Conservation (phyloP, 1,139 yeast species). For the Taphrina pruni region DNA sequence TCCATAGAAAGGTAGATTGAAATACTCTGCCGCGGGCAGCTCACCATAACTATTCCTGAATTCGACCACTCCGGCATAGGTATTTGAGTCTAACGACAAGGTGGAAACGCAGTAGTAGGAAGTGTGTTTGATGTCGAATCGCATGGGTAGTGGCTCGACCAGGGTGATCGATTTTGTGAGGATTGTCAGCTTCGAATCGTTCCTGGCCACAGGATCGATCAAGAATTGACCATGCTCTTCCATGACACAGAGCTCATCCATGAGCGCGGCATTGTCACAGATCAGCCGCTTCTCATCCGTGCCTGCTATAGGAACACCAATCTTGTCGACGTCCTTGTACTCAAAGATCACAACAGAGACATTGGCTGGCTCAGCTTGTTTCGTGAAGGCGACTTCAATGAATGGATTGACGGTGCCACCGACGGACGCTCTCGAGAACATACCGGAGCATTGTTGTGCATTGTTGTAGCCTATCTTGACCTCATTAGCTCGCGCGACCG, state of each 20-base stretch:
- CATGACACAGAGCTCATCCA: constrained; percentile 62
- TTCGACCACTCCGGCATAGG: constrained; percentile 38
- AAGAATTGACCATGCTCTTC: constrained; percentile 59
- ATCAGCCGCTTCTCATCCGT: constrained; percentile 59
- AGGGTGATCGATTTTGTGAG: constrained; percentile 39
- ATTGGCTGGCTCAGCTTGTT: constrained; percentile 16
- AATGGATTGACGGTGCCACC: constrained; percentile 42
- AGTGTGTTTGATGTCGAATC: constrained; percentile 70
- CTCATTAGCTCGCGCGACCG: constrained; percentile 28
- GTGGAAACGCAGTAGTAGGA: constrained; percentile 94
- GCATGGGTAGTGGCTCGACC: constrained; percentile 51
- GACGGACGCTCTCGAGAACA: constrained; percentile 34
- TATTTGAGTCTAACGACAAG: constrained; percentile 28
- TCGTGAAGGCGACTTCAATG: constrained; percentile 34
- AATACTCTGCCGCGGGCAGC: constrained; percentile 86
- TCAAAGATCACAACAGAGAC: constrained; percentile 70
- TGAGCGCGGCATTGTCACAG: constrained; percentile 76
- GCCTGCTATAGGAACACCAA: constrained; percentile 62
- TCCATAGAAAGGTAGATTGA: constrained; percentile 88
- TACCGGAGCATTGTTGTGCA: constrained; percentile 41
- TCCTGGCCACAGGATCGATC: constrained; percentile 41
- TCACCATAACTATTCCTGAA: constrained; percentile 49
- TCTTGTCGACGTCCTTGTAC: constrained; percentile 70
- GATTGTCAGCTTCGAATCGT: constrained; percentile 38
- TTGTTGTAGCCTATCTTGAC: constrained; percentile 21